Base-by-base conservation (phyloP, 1,139 yeast species). In the Kazachstania sp. region DNA sequence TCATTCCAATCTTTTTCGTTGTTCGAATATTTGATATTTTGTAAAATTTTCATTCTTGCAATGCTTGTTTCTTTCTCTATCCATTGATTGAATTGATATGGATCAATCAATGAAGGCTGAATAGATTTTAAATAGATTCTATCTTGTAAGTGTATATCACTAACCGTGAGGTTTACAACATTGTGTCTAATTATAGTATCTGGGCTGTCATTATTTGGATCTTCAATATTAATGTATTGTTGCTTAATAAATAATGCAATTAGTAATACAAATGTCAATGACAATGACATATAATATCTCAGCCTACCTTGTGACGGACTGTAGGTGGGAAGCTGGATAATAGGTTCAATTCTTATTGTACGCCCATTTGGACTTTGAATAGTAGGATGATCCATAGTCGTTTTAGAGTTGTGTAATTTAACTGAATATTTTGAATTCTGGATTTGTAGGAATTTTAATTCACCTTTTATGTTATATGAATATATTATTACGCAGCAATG, bases 1-100 rank as follows among this genome's bases (percentile, higher is more conserved):
- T 19, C 12, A 29, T 36, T 15, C 39, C 39, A 19, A 13, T 19
- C 39, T 4, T 16, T 48, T 45, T n/a, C 5, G 49, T 49, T 23
- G 53, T 46, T 37, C 37, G 31, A 35, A 53, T 56, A 44, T 45
- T 46, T 45, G 42, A 55, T 78, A 61, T 85, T 86, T 30, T 71
- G 65, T 39, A 85, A 66, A 23, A 85, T 76, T 35, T 75, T 71
- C 13, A 71, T 61, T 56, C 83, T 76, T 0, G 86, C 72, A 23
- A 72, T 63, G 1, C 67, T 61, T 20, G 68, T 64, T 58, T 85
- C 85, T 19, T 65, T 61, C 1, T 50, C 53, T 4, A 83, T 51
- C 95, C 95, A 84, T 11, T 31, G 18, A 13, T 44, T 15, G 20
- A 49, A 49, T 16, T 46, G 37, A 5, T 29, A 18, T 11, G 13